Evolutionary conservation across 371 early-diverging fungal species (phyloP).

Genomic region (Umbelopsis sp.): DNA sequence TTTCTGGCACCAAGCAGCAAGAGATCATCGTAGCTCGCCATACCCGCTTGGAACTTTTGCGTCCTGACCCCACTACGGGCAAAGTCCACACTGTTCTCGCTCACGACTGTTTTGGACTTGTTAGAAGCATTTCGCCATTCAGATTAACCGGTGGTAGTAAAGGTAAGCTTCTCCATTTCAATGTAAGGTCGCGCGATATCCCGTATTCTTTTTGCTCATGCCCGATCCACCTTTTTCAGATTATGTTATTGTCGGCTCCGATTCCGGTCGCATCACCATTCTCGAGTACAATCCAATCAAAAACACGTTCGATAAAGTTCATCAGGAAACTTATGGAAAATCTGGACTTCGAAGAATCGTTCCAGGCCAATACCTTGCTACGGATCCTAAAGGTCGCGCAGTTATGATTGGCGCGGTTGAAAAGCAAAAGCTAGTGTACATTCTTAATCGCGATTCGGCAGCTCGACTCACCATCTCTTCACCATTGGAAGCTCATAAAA

Average conservation of each 20-base stretch:
- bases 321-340: constrained; percentile 96
- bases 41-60: constrained; percentile 81
- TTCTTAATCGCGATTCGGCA: constrained; percentile 91
- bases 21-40: constrained; percentile 88
- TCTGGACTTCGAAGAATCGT: constrained; percentile 89
- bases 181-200: neutral
- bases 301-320: constrained; percentile 81
- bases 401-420: constrained; percentile 95
- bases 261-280: constrained; percentile 91
- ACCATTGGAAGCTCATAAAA: constrained; percentile 93
- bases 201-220: neutral
- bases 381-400: constrained; percentile 96
- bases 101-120: constrained; percentile 85
- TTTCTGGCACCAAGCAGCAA: constrained; percentile 89
- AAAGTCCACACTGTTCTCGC: constrained; percentile 76
- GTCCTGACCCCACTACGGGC: constrained; percentile 81
- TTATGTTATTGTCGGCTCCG: constrained; percentile 88
- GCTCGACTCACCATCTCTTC: constrained; percentile 90
- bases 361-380: constrained; percentile 94
- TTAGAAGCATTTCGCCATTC: constrained; percentile 79
- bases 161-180: constrained; percentile 44
- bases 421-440: constrained; percentile 94
- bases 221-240: constrained; percentile 52
- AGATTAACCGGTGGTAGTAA: constrained; percentile 77
- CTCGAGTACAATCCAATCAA: constrained; percentile 84